Percentiles rank a stretch among this genome's conserved stretches.
phyloP scores from a whole-genome alignment of 805 yeast genomes.

The Kazachstania martiniae region DNA sequence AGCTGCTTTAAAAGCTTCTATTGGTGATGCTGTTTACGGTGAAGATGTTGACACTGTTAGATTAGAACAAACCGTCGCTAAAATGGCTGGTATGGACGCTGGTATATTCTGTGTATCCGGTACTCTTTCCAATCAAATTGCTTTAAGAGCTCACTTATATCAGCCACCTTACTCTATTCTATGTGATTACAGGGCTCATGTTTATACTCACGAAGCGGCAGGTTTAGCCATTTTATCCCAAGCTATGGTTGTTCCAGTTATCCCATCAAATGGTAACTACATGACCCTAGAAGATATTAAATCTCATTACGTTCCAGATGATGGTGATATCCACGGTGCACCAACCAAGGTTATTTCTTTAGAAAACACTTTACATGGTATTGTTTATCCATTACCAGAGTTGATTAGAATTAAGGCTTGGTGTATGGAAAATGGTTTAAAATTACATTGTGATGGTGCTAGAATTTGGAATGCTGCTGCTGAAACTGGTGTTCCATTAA shows the following conservation, averaged over 20 bases:
- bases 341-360: slow-evolving; percentile 78
- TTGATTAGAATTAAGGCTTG: slow-evolving; percentile 58
- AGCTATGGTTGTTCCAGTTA: slow-evolving; percentile 82
- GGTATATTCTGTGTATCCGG: slow-evolving; percentile 83
- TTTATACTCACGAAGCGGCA: slow-evolving; percentile 78
- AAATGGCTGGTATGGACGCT: slow-evolving; percentile 66
- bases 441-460: slow-evolving; percentile 89
- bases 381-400: slow-evolving; percentile 71
- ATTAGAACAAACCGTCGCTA: slow-evolving; percentile 54
- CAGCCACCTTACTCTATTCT: slow-evolving; percentile 73
- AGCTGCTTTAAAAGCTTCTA: slow-evolving; percentile 44
- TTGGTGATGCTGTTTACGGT: slow-evolving; percentile 83
- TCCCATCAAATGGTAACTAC: slow-evolving; percentile 64
- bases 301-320: slow-evolving; percentile 51
- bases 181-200: slow-evolving; percentile 81
- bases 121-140: slow-evolving; percentile 84
- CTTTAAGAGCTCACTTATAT: slow-evolving; percentile 56
- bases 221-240: slow-evolving; percentile 84
- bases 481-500: slow-evolving; percentile 49
- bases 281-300: slow-evolving; percentile 72
- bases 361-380: slow-evolving; percentile 84
- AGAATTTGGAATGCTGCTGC: slow-evolving; percentile 85
- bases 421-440: slow-evolving; percentile 48
- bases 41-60: slow-evolving; percentile 66
- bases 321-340: slow-evolving; percentile 78